Evolutionary conservation across 2,329 filamentous ascomycete genomes (phyloP), one percentile per base, ranked within the genome.

Genomic region (Tolypocladium ovalisporum): DNA sequence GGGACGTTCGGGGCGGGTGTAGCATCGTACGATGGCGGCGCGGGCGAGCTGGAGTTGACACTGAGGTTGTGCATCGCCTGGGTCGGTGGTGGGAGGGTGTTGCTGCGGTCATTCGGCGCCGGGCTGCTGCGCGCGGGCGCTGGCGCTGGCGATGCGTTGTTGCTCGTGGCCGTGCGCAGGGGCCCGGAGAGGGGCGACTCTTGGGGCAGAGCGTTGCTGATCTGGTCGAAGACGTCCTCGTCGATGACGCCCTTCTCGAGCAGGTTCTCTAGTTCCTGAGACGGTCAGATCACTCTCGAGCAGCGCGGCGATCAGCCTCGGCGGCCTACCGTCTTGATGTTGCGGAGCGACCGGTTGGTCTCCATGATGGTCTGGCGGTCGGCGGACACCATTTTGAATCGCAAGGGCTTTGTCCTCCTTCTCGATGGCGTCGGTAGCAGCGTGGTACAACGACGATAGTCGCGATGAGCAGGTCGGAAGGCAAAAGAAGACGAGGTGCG

Each of bases 181-280:
- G 72, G 73, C 65, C 78, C 71, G 39, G 78, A 77, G 59, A 88
- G 77, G 24, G 83, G 76, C 19, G 82, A 82, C 68, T 91, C 88
- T 62, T 80, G 75, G 39, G 92, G 93, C 36, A 97, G 85, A 66
- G 89, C 81, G 62, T 78, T 75, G 67, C 86, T 79, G 70, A 97
- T 90, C 55, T 80, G 81, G 67, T 89, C 86, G 69, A 92, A 90
- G 68, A 87, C 84, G 57, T 84, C 76, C 59, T 89, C 85, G 61
- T 81, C 84, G 70, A 97, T 89, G 67, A 92, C 79, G 63, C 86
- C 86, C 67, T 88, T 84, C 71, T 96, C 92, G 64, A 90, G 83
- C 60, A 97, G 88, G 64, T 86, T 88, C 73, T 96, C 91, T 60
- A 97, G 88, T 76, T 97, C 92, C 92, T 96, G 6, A n/a, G 15